Base-by-base conservation (phyloP, 208 protist species). In the Wallacemonas collosoma region DNA sequence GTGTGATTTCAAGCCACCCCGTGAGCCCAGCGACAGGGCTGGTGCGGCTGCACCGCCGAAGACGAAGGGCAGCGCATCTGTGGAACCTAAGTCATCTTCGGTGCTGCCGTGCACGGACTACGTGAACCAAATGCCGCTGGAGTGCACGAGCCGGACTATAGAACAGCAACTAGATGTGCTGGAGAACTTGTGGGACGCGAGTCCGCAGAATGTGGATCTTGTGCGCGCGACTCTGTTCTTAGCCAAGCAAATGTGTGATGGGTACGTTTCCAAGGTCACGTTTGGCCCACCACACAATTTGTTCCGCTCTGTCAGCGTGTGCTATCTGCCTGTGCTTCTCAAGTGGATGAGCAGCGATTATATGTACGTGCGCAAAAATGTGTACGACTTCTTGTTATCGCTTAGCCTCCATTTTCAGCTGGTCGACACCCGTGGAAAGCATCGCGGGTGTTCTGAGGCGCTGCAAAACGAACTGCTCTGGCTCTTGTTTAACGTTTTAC, bases 361-460 rank as follows among this genome's bases (percentile, higher is more conserved):
- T 72, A 72, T 93, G 40, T 97, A 86, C 71, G 89, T 97, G 68
- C 84, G 88, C 67, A 86, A 86, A 55, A 89, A 97, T 72, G 93
- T 97, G 47, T 97, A 95, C 76, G 90, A 95, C 76, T 87, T 97
- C 60, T 53, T 97, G 2, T 51, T 95, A 9, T 94, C 87, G 51
- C 77, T 97, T 9, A 87, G 85, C 39, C 75, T 89, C 57, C 93
- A 97, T 71, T 68, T 97, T 57, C 93, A 95, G 67, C 56, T 97
- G n/a, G 79, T 97, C 9, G 93, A 97, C 80, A 83, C 90, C 2
- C 65, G 81, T 2, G 85, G 81, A 15, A 55, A 55, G 43, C 89
- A 85, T 67, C 80, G 75, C 14, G 93, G 88, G 56, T 91, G 82
- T 75, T 89, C 89, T 0, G 80, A 86, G 71, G 89, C 88, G 36